These are phyloP conservation scores for Prunus yedoensis DNA, from an alignment of 331 rosid species.

Conservation along the genomic window DNA sequence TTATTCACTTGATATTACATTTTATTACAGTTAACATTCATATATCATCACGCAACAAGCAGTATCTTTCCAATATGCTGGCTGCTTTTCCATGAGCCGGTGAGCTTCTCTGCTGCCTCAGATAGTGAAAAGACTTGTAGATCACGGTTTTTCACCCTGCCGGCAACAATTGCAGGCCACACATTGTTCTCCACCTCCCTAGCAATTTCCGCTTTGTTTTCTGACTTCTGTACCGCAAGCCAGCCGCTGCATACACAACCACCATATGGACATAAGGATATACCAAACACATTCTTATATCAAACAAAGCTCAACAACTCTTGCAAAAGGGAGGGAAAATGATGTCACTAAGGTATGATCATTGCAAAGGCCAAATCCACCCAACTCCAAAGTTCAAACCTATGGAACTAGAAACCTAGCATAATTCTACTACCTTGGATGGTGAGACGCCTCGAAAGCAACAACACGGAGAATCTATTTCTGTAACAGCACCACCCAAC, in stretches of 20 bases:
- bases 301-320: background rate
- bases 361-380: background rate
- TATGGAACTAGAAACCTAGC: background rate
- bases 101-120: slow-evolving; percentile 84
- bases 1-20: background rate
- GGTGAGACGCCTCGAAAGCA: slow-evolving; percentile 74
- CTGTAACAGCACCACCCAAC: slow-evolving; percentile 58
- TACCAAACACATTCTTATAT: background rate
- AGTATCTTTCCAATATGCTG: slow-evolving; percentile 79
- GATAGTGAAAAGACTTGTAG: slow-evolving; percentile 58
- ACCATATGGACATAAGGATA: slow-evolving; percentile 3
- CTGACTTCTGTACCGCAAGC: slow-evolving; percentile 65
- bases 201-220: slow-evolving; percentile 69
- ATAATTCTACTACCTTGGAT: slow-evolving; percentile 64
- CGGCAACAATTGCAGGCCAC: slow-evolving; percentile 87
- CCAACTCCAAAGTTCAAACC: background rate
- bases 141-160: slow-evolving; percentile 81
- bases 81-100: slow-evolving; percentile 67
- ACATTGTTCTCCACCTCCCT: slow-evolving; percentile 84
- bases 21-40: background rate
- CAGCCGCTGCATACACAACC: slow-evolving; percentile 60
- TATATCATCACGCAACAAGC: slow-evolving; percentile 46
- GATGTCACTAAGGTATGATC: background rate
- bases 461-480: slow-evolving; percentile 55
- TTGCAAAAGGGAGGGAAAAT: background rate